Evolutionary conservation across 768 basidiomycete genomes (phyloP), one percentile per base, ranked within the genome.

Genomic region (Hypholoma sublateritium): DNA sequence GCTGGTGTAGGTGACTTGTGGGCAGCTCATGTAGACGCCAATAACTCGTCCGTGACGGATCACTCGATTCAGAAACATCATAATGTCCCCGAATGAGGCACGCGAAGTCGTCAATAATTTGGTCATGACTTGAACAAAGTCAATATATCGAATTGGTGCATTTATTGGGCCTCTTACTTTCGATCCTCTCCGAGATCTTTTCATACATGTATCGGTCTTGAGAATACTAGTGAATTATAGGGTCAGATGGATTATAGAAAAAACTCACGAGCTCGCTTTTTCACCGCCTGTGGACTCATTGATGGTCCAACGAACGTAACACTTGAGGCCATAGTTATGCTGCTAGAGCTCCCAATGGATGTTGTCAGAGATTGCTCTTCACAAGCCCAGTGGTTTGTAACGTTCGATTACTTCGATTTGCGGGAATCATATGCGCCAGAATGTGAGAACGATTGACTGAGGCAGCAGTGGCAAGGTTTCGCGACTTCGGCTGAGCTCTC

Each of bases 161-260:
- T n/a, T 24, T 21, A 32, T 24, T 24, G 50, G 35, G 42, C 11
- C 62, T n/a, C 70, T 48, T 62, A 93, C 94, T 86, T 79, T 89
- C 89, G 59, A 92, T 88, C 45, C 95, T 78, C 66, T 91, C 91
- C 1, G 85, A 84, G 22, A 89, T 79, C 73, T 92, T 94, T 70
- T 98, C 95, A 66, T 91, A 94, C 95, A 96, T 95, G 69, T 98
- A 98, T 25, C 91, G 83, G 79, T 88, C 89, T 92, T 37, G 22
- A 19, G 11, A 21, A 24, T 51, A 22, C 25, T 47, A 12, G 13
- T 17, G 11, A 9, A 52, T 37, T 24, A 22, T 25, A 46, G 11
- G 53, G 47, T 14, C 34, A 45, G 24, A 44, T 4, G 13, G 24
- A 32, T 25, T 12, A 14, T 14, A 19, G 48, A 35, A 19, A 58